Conservation (phyloP, 208 protist species). For the Leishmania arabica region DNA sequence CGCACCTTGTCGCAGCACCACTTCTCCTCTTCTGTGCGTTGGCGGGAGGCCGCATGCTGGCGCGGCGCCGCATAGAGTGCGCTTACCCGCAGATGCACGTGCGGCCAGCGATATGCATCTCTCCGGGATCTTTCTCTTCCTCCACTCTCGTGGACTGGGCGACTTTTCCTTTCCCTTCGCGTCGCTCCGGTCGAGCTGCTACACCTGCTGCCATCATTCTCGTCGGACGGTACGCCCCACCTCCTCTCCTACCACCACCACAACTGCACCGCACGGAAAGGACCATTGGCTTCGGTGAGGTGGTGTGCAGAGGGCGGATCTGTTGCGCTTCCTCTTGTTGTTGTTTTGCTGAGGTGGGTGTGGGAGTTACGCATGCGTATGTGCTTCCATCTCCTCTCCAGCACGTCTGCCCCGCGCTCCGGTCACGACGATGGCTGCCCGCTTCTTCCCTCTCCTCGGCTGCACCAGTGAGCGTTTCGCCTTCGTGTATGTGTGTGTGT, state of each 20-base stretch:
- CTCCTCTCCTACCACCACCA: not conserved
- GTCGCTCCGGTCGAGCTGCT: not conserved
- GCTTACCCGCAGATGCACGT: not conserved
- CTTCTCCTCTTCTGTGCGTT: not conserved
- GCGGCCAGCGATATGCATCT: not conserved
- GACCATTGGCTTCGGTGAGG: too few species aligned
- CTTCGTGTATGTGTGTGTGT: too few species aligned
- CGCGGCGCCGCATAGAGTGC: not conserved
- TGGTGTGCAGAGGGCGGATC: too few species aligned
- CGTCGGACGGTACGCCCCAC: not conserved
- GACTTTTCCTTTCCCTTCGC: not conserved
- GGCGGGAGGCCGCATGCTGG: not conserved
- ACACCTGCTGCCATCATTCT: not conserved
- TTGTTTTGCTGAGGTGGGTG: too few species aligned
- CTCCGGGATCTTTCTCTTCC: not conserved
- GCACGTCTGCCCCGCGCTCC: too few species aligned
- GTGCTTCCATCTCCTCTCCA: too few species aligned
- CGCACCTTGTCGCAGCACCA: too few species aligned
- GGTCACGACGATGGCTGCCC: too few species aligned
- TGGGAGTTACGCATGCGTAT: too few species aligned
- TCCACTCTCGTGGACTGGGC: not conserved
- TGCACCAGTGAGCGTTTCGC: too few species aligned
- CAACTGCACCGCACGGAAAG: not conserved
- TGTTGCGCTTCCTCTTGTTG: too few species aligned
- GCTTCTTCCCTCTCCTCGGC: too few species aligned